A percentile compares a stretch with the other conserved stretches of the same genome.
Evolutionary conservation across 352 stramenopile genomes (phyloP).

Genomic region (Phytopythium ostracodes): DNA sequence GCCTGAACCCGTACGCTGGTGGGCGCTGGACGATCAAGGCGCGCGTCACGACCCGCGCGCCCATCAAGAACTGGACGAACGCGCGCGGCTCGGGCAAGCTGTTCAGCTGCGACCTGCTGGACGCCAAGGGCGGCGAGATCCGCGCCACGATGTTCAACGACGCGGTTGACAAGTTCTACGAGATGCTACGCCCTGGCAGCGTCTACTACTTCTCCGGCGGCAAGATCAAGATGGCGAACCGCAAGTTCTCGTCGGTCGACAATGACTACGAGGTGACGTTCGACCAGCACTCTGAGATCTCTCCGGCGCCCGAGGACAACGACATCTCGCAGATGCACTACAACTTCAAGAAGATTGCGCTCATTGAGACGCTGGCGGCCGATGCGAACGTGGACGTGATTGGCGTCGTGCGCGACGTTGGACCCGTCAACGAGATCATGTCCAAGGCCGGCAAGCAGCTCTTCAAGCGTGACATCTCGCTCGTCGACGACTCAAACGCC

Average conservation of each 20-base stretch:
- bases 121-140: conserved; percentile 95
- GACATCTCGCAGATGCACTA: conserved; percentile 91
- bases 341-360: conserved; percentile 93
- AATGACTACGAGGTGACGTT: conserved; percentile 99
- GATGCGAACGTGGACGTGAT: conserved; percentile 95
- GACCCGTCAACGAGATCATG: conserved; percentile 89
- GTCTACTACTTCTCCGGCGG: conserved; percentile 96
- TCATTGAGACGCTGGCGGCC: conserved; percentile 85
- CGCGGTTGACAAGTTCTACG: conserved; percentile 96
- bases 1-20: conserved; percentile 93
- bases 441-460: conserved; percentile 95
- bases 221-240: conserved; percentile 97
- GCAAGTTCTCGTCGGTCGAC: conserved; percentile 96
- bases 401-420: conserved; percentile 92
- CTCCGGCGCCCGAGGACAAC: conserved; percentile 82
- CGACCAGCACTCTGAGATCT: conserved; percentile 94
- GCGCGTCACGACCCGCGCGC: conserved; percentile 90
- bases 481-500: conserved; percentile 95
- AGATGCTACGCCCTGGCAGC: conserved; percentile 76
- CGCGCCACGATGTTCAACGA: conserved; percentile 99
- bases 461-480: conserved; percentile 94
- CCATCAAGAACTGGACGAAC: conserved; percentile 97
- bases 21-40: conserved; percentile 96
- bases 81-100: conserved; percentile 94
- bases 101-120: conserved; percentile 95